These are phyloP conservation scores for Clarireedia paspali DNA, from an alignment of 2,329 filamentous ascomycete species.

Conservation along the genomic window DNA sequence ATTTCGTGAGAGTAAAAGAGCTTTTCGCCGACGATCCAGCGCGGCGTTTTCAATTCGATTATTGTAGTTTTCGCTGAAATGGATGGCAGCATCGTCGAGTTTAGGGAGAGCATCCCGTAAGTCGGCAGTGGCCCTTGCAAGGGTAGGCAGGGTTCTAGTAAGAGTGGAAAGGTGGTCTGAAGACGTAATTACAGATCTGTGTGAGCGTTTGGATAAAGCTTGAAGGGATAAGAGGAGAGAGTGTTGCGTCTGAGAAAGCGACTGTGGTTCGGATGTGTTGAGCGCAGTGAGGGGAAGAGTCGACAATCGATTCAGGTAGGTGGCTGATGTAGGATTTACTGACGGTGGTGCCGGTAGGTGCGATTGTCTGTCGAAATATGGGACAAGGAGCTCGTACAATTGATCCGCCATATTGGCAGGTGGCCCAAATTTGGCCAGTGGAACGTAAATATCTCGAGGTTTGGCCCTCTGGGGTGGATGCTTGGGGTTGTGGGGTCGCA, in stretches of 20 bases:
- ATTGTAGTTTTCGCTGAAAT: slow-evolving; percentile 77
- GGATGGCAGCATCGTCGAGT: slow-evolving; percentile 69
- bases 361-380: slow-evolving; percentile 46
- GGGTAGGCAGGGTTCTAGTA: slow-evolving; percentile 58
- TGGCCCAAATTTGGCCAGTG: too few species aligned
- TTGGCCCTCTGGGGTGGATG: not conserved
- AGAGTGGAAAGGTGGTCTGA: slow-evolving; percentile 71
- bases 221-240: slow-evolving; percentile 78
- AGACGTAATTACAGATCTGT: slow-evolving; percentile 76
- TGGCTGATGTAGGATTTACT: slow-evolving; percentile 46
- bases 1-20: slow-evolving; percentile 75
- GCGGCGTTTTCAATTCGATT: slow-evolving; percentile 61
- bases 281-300: slow-evolving; percentile 70
- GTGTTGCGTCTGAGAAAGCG: slow-evolving; percentile 73
- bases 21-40: slow-evolving; percentile 67
- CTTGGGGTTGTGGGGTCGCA: too few species aligned
- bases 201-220: slow-evolving; percentile 79
- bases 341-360: slow-evolving; percentile 33
- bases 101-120: slow-evolving; percentile 67
- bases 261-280: slow-evolving; percentile 66
- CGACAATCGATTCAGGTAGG: slow-evolving; percentile 71
- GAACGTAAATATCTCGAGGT: not conserved
- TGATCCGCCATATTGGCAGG: slow-evolving; percentile 54
- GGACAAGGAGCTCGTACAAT: slow-evolving; percentile 64
- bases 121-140: slow-evolving; percentile 58